Base-by-base conservation (phyloP, 345 rosid genomes). In the Hibiscus mutabilis region DNA sequence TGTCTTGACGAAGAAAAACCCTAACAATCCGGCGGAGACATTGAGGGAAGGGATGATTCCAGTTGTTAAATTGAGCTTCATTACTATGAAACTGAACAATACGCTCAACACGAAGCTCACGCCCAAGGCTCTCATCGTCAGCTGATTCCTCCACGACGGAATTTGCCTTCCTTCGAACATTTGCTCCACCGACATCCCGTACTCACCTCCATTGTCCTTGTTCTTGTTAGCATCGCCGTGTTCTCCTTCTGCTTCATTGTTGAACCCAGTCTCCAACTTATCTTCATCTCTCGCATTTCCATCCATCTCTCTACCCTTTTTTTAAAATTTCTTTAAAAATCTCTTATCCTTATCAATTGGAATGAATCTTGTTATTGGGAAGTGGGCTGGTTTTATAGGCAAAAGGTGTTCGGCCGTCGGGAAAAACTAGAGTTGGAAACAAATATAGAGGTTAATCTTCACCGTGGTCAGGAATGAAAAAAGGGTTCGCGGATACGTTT, bases 21-120 rank as follows among this genome's bases (percentile, higher is more conserved):
- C 93, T 44, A 89, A 72, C 5, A 92, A 76, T 0, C 91, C 96
- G 12, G 97, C 96, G 19, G 96, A 83, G 19, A 92, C 90, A 14
- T 92, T 92, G 19, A 88, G 86, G 8, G 93, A 88, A 1, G 97
- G 96, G n/a, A 92, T 87, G 33, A 89, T 82, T 2, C 97, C 97
- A 0, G 91, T 82, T 0, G 97, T 89, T 5, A 89, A 82, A 64
- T 86, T 86, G 37, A 91, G 83, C 35, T 89, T 91, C 90, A 84
- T 85, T 10, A 86, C 91, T 8, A 91, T 88, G 81, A 91, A 89
- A 16, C 84, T 79, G 77, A 91, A 91, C 31, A 88, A 46, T 6
- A 91, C 31, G 71, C 86, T 76, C 37, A 89, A 76, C 27, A 80
- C 56, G 7, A 89, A 79, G 80, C 97, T 86, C 49, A 85, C 93